These are phyloP conservation scores for Daldinia childiae DNA, from an alignment of 495 filamentous ascomycete genomes.

Conservation along the genomic window DNA sequence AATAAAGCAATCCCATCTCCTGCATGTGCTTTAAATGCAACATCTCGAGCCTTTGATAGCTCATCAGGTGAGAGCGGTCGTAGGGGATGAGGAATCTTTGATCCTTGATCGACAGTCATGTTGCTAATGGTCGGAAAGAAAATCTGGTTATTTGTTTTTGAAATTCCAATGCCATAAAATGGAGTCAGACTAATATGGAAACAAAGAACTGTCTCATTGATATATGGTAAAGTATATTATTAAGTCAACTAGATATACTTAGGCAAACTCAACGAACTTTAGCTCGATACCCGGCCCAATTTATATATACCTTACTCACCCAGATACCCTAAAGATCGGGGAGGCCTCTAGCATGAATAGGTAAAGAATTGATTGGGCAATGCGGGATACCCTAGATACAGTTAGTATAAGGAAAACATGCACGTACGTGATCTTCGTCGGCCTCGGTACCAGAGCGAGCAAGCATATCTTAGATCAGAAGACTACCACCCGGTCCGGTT, in stretches of 20 bases:
- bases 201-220: constrained; percentile 6
- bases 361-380: constrained; percentile 29
- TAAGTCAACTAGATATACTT: constrained; percentile 11
- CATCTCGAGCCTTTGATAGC: constrained; percentile 56
- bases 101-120: constrained; percentile 33
- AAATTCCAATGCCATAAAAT: neutral
- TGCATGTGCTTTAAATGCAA: constrained; percentile 40
- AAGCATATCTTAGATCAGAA: constrained; percentile 41
- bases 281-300: constrained; percentile 27
- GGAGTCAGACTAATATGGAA: neutral
- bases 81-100: constrained; percentile 62
- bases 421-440: constrained; percentile 33
- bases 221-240: constrained; percentile 11
- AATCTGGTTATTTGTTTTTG: neutral
- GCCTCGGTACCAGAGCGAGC: constrained; percentile 33
- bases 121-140: constrained; percentile 15
- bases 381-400: constrained; percentile 6
- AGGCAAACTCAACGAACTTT: constrained; percentile 13
- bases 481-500: constrained; percentile 37
- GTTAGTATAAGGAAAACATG: constrained; percentile 26
- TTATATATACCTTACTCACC: constrained; percentile 30
- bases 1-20: constrained; percentile 52
- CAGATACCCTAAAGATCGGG: constrained; percentile 23
- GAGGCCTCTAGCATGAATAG: constrained; percentile 32
- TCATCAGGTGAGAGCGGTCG: constrained; percentile 67